Evolutionary conservation across 2,329 filamentous ascomycete species (phyloP).

Genomic region (Trichoderma pleuroti): DNA sequence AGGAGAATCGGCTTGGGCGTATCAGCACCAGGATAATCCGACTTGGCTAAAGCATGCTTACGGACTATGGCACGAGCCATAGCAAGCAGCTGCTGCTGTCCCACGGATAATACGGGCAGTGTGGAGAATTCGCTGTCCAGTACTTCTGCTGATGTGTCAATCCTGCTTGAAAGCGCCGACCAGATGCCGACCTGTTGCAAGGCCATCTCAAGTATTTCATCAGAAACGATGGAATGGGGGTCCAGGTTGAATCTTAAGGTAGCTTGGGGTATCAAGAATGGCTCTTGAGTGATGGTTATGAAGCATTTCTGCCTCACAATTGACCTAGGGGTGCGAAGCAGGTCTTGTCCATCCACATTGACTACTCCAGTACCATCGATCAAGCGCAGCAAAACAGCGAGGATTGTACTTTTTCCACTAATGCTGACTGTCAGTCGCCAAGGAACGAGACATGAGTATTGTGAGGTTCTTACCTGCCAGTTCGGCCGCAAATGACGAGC

Average conservation of each 20-base stretch:
- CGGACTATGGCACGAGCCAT: constrained; percentile 32
- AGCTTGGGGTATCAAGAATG: constrained; percentile 23
- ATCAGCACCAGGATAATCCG: background rate
- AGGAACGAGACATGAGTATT: background rate
- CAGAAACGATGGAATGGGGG: constrained; percentile 11
- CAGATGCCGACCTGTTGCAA: constrained; percentile 20
- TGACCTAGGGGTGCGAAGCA: constrained; percentile 24
- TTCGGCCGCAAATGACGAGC: constrained; percentile 26
- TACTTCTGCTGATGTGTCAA: background rate
- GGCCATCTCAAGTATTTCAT: constrained; percentile 11
- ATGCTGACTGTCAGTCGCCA: background rate
- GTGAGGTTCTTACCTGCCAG: constrained; percentile 24
- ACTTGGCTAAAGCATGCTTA: constrained; percentile 14
- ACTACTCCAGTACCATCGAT: constrained; percentile 27
- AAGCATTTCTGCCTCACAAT: constrained; percentile 30
- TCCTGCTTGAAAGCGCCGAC: background rate
- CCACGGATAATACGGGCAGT: constrained; percentile 28
- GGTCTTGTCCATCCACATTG: constrained; percentile 29
- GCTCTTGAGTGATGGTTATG: constrained; percentile 33
- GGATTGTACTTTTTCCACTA: constrained; percentile 27
- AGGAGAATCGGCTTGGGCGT: constrained; percentile 31
- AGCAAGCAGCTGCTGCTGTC: constrained; percentile 34
- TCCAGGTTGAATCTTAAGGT: constrained; percentile 25
- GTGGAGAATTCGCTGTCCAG: constrained; percentile 28
- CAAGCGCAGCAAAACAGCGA: constrained; percentile 23